A percentile compares a stretch with the other conserved stretches of the same genome.
Evolutionary conservation across 345 rosid genomes (phyloP).

Genomic region (Eucalyptus polyanthemos): DNA sequence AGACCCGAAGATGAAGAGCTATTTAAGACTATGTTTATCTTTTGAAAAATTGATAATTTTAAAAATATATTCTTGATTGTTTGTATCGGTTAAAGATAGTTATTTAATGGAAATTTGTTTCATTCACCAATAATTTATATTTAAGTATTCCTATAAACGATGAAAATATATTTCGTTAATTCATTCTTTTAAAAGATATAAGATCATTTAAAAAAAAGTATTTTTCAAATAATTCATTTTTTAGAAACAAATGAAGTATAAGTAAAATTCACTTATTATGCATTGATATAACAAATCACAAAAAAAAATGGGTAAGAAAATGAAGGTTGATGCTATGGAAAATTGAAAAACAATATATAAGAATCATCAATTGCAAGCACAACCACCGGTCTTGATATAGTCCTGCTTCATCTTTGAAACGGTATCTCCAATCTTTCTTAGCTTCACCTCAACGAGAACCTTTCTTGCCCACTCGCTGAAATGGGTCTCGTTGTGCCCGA

Average conservation of each 20-base stretch:
- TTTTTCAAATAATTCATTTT: too few species aligned
- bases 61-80: background rate
- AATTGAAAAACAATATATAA: background rate
- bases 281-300: background rate
- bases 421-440: background rate
- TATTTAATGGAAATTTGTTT: too few species aligned
- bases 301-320: background rate
- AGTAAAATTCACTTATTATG: too few species aligned
- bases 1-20: background rate
- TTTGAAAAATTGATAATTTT: too few species aligned
- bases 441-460: conserved; percentile 24
- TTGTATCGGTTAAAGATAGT: fast-evolving
- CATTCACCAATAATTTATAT: too few species aligned
- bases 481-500: conserved; percentile 42
- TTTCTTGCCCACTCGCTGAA: conserved; percentile 35
- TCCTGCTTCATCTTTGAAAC: background rate
- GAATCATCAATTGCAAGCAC: background rate
- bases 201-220: too few species aligned
- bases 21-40: too few species aligned
- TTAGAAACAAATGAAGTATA: too few species aligned
- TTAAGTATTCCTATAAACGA: fast-evolving
- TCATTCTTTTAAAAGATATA: too few species aligned
- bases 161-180: too few species aligned
- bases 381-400: background rate
- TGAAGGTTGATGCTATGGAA: background rate